A percentile compares a stretch with the other conserved stretches of the same genome.
phyloP scores from a whole-genome alignment of 2,329 filamentous ascomycete species.

The Colletotrichum lupini region DNA sequence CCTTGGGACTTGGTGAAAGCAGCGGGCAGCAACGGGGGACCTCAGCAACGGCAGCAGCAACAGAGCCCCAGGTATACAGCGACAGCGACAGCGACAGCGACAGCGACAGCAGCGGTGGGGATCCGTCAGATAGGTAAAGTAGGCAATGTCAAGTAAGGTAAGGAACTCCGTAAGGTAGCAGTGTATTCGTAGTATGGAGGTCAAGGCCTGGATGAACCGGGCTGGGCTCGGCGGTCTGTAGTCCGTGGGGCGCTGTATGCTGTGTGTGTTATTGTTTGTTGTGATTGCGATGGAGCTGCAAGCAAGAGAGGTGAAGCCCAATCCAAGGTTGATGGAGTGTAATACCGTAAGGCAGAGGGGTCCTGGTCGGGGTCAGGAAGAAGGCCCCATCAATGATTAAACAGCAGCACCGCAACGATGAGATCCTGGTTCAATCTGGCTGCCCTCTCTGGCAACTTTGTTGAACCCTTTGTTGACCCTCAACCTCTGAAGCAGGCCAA shows the following conservation, averaged over 20 bases:
- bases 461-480: constrained; percentile 26
- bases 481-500: neutral
- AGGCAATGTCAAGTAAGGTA: neutral
- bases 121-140: neutral
- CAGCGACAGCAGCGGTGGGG: neutral
- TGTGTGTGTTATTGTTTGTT: constrained; percentile 27
- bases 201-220: neutral
- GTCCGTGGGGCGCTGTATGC: constrained; percentile 21
- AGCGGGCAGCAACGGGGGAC: neutral
- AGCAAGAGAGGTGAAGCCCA: constrained; percentile 10
- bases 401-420: neutral
- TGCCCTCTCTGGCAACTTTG: neutral
- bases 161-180: neutral
- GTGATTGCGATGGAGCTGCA: constrained; percentile 6
- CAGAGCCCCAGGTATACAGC: neutral
- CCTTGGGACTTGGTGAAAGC: neutral
- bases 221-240: constrained; percentile 5
- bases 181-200: neutral
- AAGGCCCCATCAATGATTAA: neutral
- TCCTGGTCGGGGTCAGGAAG: constrained; percentile 2
- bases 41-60: neutral
- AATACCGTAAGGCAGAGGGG: constrained; percentile 11
- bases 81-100: neutral
- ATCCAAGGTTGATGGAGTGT: neutral
- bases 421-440: neutral